Conservation (phyloP, 352 stramenopile species). For the Globisporangium alternatum region DNA sequence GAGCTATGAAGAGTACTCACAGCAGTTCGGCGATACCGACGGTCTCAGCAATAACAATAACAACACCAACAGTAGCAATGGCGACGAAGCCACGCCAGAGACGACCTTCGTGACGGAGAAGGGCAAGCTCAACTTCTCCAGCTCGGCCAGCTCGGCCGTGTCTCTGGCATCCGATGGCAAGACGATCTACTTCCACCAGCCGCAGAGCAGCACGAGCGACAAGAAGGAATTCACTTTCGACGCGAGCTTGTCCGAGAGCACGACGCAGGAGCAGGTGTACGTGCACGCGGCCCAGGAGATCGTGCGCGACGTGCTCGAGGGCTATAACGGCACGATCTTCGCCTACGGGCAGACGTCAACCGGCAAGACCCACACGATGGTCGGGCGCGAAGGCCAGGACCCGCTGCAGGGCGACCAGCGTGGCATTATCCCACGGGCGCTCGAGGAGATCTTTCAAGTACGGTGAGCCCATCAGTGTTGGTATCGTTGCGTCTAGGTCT, state of each 20-base stretch:
- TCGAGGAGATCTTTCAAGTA: conserved; percentile 60
- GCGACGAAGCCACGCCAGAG: conserved; percentile 18
- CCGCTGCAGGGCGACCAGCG: conserved; percentile 29
- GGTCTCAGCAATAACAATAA: conserved; percentile 16
- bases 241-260: conserved; percentile 37
- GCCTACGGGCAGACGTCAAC: conserved; percentile 66
- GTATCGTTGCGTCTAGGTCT: not conserved
- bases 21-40: conserved; percentile 32
- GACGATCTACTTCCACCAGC: conserved; percentile 28
- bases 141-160: conserved; percentile 21
- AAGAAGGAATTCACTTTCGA: conserved; percentile 61
- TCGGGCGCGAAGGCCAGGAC: conserved; percentile 34
- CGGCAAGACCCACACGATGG: conserved; percentile 74
- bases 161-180: conserved; percentile 28
- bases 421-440: conserved; percentile 56
- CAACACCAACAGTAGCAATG: not conserved
- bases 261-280: conserved; percentile 50
- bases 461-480: conserved; percentile 9
- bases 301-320: conserved; percentile 58
- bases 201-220: conserved; percentile 19
- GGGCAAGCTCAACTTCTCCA: conserved; percentile 19
- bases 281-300: conserved; percentile 44
- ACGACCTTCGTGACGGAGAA: conserved; percentile 71
- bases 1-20: conserved; percentile 54
- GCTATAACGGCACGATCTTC: conserved; percentile 68